Base-by-base conservation (phyloP, 2,329 filamentous ascomycete genomes). In the Ceratocystis ficicola region DNA sequence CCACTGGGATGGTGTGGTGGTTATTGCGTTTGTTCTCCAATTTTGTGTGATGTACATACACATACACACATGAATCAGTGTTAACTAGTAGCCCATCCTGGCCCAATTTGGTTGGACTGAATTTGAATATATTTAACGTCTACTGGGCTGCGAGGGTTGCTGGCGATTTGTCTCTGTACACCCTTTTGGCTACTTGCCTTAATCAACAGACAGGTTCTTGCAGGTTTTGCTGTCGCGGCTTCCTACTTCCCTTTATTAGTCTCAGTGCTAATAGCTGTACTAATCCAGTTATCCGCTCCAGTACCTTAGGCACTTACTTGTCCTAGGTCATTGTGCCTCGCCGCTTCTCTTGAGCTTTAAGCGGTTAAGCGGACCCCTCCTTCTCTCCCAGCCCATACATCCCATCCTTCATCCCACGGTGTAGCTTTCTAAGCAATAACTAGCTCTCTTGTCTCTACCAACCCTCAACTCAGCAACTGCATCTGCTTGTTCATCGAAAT, bases 401-500 rank as follows among this genome's bases (percentile, higher is more conserved):
- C 55, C 17, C 55, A 59, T 30, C 25, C 55, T 32, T n/a, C 22
- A 52, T 52, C 48, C 36, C 36, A 62, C 20, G 36, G 17, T 32
- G 20, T 46, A 28, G 41, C 20, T 46, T 62, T 30, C 41, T 62
- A 46, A 62, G 60, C 55, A 59, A 36, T 10, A 41, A 41, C 36
- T 41, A 12, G 36, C 36, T 12, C 36, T 41, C 55, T 36, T 59
- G 55, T 30, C 60, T 62, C 44, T 41, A 12, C 36, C 60, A 46
- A 62, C 41, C 44, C 48, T 52, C 32, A 64, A 64, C 61, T 59
- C 50, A 57, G 41, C 55, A 48, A 62, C 50, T 66, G 36, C 36
- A 10, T 41, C 36, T 41, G 36, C 65, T 66, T 15, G n/a, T 59
- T 63, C 65, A 36, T 50, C 46, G 44, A 62, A 66, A 52, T 41